A percentile compares a stretch with the other conserved stretches of the same genome.
These are phyloP conservation scores for Theileria equi DNA, from an alignment of 169 alveolate species.

Conservation along the genomic window DNA sequence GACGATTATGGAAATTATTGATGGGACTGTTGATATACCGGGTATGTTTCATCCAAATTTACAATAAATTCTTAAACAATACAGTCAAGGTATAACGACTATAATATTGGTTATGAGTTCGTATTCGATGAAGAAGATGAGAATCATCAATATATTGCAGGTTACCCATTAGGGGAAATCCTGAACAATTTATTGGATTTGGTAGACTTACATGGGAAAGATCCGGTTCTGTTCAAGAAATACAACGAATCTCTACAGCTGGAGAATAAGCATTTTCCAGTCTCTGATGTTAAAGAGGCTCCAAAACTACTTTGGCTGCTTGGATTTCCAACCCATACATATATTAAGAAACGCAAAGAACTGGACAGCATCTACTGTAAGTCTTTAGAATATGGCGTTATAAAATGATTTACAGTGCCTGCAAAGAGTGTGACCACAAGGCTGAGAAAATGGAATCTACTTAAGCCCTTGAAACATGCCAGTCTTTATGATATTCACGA, in stretches of 20 bases:
- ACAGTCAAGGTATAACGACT: constrained; percentile 46
- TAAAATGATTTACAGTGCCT: constrained; percentile 1
- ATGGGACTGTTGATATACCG: constrained; percentile 47
- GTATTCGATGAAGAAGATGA: constrained; percentile 36
- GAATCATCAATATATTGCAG: constrained; percentile 9
- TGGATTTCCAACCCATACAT: constrained; percentile 37
- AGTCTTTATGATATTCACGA: too few species aligned
- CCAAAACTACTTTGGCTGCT: constrained; percentile 49
- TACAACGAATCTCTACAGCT: neutral
- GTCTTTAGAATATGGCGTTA: neutral
- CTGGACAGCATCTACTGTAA: neutral
- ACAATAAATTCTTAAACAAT: neutral
- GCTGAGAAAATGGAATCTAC: neutral
- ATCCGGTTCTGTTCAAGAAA: constrained; percentile 11
- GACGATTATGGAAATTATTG: constrained; percentile 40
- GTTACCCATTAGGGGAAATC: constrained; percentile 40
- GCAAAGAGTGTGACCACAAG: neutral
- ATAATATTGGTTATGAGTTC: constrained; percentile 21
- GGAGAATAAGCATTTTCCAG: constrained; percentile 8
- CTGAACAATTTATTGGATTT: constrained; percentile 9
- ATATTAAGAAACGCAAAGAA: constrained; percentile 11
- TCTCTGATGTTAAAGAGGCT: constrained; percentile 32
- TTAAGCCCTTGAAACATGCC: neutral
- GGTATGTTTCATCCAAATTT: constrained; percentile 11
- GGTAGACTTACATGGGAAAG: constrained; percentile 19